Evolutionary conservation across 441 rosid species (phyloP), one percentile per base, ranked within the genome.

Genomic region (Erodium moschatum): DNA sequence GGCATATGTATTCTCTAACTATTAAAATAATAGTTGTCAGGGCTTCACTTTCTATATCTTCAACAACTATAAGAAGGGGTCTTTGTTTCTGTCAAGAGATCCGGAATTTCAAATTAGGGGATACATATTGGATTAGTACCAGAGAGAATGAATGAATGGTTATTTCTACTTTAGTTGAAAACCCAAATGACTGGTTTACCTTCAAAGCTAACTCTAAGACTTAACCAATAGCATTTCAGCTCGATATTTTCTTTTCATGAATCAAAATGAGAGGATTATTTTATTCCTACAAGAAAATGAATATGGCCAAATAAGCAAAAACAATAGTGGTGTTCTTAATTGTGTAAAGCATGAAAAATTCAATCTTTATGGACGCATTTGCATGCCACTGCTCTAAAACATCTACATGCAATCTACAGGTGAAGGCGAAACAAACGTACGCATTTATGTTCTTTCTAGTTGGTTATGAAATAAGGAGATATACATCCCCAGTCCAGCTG

Each of bases 401-500:
- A 50, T 50, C 58, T 12, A 15, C 16, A 50, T 19, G 19, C 58
- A 50, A 50, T 50, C 20, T 15, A n/a, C 18, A n/a, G 18, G 58
- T 50, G 58, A 4, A 42, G 80, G 48, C 13, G 48, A 42, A 42
- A 42, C 12, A 42, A 42, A 42, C 97, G 87, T 85, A 86, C 97
- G 50, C 98, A 92, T 85, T 85, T 92, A 81, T 84, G 94, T 64
- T 91, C 85, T 86, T 86, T 92, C 75, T 81, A 76, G 75, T 90
- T 92, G n/a, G 91, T 92, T 54, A 90, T 75, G 73, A 92, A 92
- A 75, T 89, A 90, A 12, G 97, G 94, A 76, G 98, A 90, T 69
- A 90, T 85, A 79, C 81, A 92, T 69, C 98, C 97, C 81, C 98
- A 86, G 60, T 86, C 88, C 60, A 92, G 89, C 85, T 89, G 89